Evolutionary conservation across 768 basidiomycete genomes (phyloP).

Genomic region (Boletus reticuloceps): DNA sequence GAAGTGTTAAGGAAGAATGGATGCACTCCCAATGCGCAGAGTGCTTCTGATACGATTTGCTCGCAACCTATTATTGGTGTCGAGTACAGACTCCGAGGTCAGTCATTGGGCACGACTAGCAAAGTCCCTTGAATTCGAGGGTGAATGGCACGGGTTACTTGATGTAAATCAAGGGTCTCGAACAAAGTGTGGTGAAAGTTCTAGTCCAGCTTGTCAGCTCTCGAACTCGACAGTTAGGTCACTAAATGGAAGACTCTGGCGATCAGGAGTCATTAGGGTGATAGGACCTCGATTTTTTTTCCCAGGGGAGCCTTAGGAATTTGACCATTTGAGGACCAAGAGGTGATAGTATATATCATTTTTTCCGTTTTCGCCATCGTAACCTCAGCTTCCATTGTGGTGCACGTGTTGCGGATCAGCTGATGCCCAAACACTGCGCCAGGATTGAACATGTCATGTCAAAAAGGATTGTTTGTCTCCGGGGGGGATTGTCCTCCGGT

Average conservation of each 20-base stretch:
- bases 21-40: conserved; percentile 19
- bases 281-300: conserved; percentile 19
- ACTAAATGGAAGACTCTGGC: conserved; percentile 31
- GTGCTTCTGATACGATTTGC: conserved; percentile 24
- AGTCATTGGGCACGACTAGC: not conserved
- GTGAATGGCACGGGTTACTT: conserved; percentile 8
- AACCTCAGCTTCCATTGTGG: conserved; percentile 31
- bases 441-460: conserved; percentile 18
- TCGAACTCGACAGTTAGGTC: conserved; percentile 22
- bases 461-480: conserved; percentile 24
- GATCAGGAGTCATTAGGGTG: conserved; percentile 24
- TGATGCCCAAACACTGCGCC: conserved; percentile 20
- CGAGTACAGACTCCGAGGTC: conserved; percentile 12
- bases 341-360: conserved; percentile 13
- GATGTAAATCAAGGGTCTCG: conserved; percentile 21
- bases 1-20: conserved; percentile 28
- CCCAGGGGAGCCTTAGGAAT: conserved; percentile 22
- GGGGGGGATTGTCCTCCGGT: conserved; percentile 23
- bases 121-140: conserved; percentile 20
- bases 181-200: conserved; percentile 5
- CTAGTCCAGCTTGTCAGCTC: conserved; percentile 8
- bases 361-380: conserved; percentile 25
- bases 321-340: conserved; percentile 21
- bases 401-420: conserved; percentile 29
- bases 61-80: not conserved